phyloP scores from a whole-genome alignment of 2,329 filamentous ascomycete genomes.

The Xylariaceae sp. region DNA sequence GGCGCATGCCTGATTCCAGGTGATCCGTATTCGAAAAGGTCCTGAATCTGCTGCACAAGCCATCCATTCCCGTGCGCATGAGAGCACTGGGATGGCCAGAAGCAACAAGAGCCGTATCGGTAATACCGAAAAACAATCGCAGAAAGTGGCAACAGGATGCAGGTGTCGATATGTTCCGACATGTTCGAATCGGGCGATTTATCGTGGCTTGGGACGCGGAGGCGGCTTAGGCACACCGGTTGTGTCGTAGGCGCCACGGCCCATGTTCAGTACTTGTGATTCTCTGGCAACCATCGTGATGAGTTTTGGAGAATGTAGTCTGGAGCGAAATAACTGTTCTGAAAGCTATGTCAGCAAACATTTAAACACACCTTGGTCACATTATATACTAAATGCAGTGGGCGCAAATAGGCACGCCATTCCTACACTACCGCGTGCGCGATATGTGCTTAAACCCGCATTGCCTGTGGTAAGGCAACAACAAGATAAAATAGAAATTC shows the following conservation, averaged over 20 bases:
- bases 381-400: slow-evolving; percentile 27
- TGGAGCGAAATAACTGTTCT: slow-evolving; percentile 8
- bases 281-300: slow-evolving; percentile 42
- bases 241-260: slow-evolving; percentile 46
- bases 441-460: slow-evolving; percentile 22
- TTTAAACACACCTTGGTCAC: slow-evolving; percentile 4
- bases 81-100: background rate
- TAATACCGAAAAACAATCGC: slow-evolving; percentile 2
- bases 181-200: slow-evolving; percentile 23
- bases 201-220: slow-evolving; percentile 43
- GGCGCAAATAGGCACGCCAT: slow-evolving; percentile 20
- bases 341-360: slow-evolving; percentile 30
- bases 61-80: background rate
- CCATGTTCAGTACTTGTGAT: slow-evolving; percentile 44
- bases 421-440: slow-evolving; percentile 16
- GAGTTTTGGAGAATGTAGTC: slow-evolving; percentile 3
- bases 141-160: background rate
- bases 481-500: slow-evolving; percentile 29
- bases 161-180: background rate
- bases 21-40: slow-evolving; percentile 24
- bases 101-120: slow-evolving; percentile 14
- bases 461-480: slow-evolving; percentile 17
- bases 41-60: slow-evolving; percentile 19
- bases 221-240: slow-evolving; percentile 46
- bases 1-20: slow-evolving; percentile 35